These are phyloP conservation scores for Colletotrichum spinosum DNA, from an alignment of 2,329 filamentous ascomycete species.

Conservation along the genomic window DNA sequence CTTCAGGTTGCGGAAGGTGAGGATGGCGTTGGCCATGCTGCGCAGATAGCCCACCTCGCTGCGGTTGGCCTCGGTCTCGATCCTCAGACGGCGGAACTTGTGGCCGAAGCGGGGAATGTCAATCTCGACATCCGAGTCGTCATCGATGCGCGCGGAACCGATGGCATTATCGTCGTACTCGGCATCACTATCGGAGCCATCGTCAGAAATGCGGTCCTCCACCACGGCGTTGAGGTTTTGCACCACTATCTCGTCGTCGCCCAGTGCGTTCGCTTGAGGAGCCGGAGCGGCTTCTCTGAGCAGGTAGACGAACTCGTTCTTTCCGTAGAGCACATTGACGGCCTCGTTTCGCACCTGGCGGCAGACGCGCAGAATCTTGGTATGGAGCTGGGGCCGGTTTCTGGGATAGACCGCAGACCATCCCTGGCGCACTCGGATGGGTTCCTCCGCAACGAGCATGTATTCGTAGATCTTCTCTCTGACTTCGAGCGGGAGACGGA, in stretches of 20 bases:
- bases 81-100: constrained; percentile 54
- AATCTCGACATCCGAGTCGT: constrained; percentile 42
- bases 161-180: constrained; percentile 18
- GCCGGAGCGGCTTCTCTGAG: constrained; percentile 51
- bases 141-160: constrained; percentile 26
- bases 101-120: constrained; percentile 51
- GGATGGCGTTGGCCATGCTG: constrained; percentile 50
- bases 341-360: constrained; percentile 51
- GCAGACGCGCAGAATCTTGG: constrained; percentile 52
- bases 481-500: constrained; percentile 45
- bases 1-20: constrained; percentile 46
- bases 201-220: constrained; percentile 18
- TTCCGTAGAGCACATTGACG: constrained; percentile 56
- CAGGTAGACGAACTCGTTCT: constrained; percentile 60
- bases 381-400: constrained; percentile 35
- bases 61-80: constrained; percentile 58
- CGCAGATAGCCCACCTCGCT: constrained; percentile 41
- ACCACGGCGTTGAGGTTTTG: constrained; percentile 9
- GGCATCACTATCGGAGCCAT: constrained; percentile 11
- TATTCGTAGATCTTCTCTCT: constrained; percentile 46
- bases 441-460: constrained; percentile 46
- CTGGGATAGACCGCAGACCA: constrained; percentile 49
- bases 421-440: constrained; percentile 48
- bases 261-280: constrained; percentile 27
- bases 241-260: constrained; percentile 37